phyloP scores from a whole-genome alignment of 345 rosid genomes.

The Rhodomyrtus tomentosa region DNA sequence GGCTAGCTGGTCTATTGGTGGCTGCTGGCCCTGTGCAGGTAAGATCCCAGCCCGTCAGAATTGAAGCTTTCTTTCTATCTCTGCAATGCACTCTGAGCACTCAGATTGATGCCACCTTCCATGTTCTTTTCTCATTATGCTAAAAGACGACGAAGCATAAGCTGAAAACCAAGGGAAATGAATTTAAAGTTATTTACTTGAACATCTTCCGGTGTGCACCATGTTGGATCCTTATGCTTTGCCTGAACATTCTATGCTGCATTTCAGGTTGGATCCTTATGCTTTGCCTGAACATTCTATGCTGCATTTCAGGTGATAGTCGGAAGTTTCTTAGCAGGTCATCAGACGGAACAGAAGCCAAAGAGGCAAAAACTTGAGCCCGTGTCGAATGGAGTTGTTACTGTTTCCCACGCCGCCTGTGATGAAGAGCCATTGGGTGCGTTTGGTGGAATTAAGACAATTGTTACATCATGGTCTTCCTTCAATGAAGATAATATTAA shows the following conservation, averaged over 20 bases:
- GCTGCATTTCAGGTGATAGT: constrained; percentile 25
- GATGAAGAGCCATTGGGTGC: constrained; percentile 14
- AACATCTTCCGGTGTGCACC: neutral
- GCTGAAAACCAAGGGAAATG: neutral
- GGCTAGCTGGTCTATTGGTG: constrained; percentile 33
- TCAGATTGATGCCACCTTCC: neutral
- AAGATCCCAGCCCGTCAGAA: neutral
- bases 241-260: neutral
- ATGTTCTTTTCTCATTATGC: neutral
- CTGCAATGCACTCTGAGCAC: neutral
- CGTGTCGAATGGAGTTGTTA: constrained; percentile 5
- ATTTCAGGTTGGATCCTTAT: constrained; percentile 15
- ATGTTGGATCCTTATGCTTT: neutral
- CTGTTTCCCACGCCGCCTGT: constrained; percentile 5
- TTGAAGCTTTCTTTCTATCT: neutral
- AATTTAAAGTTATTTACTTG: neutral
- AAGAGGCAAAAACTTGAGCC: constrained; percentile 20
- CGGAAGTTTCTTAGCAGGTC: constrained; percentile 32
- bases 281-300: neutral
- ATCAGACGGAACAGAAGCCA: constrained; percentile 25
- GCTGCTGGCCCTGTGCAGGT: constrained; percentile 51
- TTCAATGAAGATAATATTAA: neutral
- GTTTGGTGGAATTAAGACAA: constrained; percentile 18
- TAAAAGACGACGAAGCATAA: neutral
- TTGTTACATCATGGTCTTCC: neutral